Conservation (phyloP, 2,329 filamentous ascomycete species). For the Ceratocystis harringtonii region DNA sequence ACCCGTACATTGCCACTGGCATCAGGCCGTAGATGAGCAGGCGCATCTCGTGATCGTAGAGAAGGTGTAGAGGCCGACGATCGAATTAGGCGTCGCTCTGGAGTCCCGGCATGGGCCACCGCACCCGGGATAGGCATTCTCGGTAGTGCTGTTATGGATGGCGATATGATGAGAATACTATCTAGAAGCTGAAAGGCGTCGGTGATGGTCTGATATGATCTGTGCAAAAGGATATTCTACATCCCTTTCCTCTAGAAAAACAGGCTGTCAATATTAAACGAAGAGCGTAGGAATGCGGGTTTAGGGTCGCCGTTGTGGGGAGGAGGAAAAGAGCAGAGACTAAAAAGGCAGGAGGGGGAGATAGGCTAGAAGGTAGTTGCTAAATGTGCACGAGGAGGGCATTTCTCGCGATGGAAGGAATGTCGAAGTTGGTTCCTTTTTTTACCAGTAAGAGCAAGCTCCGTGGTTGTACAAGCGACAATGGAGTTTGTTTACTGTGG, state of each 20-base stretch:
- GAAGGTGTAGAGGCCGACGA: slow-evolving; percentile 69
- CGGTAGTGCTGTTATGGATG: slow-evolving; percentile 26
- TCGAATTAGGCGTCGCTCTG: slow-evolving; percentile 28
- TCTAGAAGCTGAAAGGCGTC: slow-evolving; percentile 24
- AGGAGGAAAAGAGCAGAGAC: background rate
- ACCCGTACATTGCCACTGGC: slow-evolving; percentile 65
- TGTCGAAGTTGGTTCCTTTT: background rate
- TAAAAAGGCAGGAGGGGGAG: background rate
- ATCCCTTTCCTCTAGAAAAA: slow-evolving; percentile 20
- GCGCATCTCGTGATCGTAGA: slow-evolving; percentile 55
- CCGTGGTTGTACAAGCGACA: slow-evolving; percentile 3
- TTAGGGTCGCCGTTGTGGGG: background rate
- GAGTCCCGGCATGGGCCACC: slow-evolving; percentile 32
- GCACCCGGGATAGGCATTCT: slow-evolving; percentile 27
- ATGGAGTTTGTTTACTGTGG: slow-evolving; percentile 5
- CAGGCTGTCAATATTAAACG: slow-evolving; percentile 3
- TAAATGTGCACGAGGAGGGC: background rate
- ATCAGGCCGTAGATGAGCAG: slow-evolving; percentile 41
- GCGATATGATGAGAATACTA: slow-evolving; percentile 21
- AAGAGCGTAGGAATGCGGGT: background rate
- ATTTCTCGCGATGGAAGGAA: background rate
- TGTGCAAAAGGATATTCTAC: slow-evolving; percentile 29
- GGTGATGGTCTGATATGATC: slow-evolving; percentile 19
- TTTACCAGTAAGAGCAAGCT: background rate
- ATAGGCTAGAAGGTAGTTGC: background rate